Evolutionary conservation across 139 green algal species (phyloP), one percentile per base, ranked within the genome.

Genomic region (Haematococcus lacustris): DNA sequence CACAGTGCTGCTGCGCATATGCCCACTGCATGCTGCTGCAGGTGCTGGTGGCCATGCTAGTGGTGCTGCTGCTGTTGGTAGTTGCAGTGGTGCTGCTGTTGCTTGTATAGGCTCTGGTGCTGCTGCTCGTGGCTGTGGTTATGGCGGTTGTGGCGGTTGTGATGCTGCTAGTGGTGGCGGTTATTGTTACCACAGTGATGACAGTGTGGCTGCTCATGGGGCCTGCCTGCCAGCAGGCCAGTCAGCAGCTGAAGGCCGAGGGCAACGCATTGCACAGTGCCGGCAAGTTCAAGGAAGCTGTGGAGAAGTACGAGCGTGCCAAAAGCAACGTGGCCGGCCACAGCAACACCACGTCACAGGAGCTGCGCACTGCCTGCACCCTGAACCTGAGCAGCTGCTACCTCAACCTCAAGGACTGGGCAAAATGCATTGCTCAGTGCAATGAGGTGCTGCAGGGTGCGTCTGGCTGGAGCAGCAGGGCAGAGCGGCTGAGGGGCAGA

Each of bases 351-450:
- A 78, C 84, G 34, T 74, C 70, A 0, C 6, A 2, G 1, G 76
- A 82, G 28, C 69, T 90, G 64, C 38, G 32, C 25, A 73, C 69
- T 13, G 80, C 78, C 7, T 90, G 85, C 67, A 75, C 51, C 4
- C 80, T 90, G 38, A 90, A 90, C 76, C 75, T 88, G 2, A 73
- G 69, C 76, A 83, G 64, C 60, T 88, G 85, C 66, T 87, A 86
- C 73, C 80, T 90, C 9, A 85, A 88, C 67, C 63, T 87, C 2
- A 76, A 82, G 33, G 53, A 77, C 26, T 83, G 75, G 40, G 43
- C 41, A 51, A 60, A 79, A 38, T 88, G 82, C 66, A 25, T 85
- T 7, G 71, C 40, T 34, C 57, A 86, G 32, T 90, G 85, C 72
- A 60, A 80, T 38, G 41, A 71, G 40, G 82, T 90, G 21, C 39